Percentiles rank a stretch among this genome's conserved stretches.
Conservation (phyloP, 129 eudicot species). For the Ambrosia trifida region DNA sequence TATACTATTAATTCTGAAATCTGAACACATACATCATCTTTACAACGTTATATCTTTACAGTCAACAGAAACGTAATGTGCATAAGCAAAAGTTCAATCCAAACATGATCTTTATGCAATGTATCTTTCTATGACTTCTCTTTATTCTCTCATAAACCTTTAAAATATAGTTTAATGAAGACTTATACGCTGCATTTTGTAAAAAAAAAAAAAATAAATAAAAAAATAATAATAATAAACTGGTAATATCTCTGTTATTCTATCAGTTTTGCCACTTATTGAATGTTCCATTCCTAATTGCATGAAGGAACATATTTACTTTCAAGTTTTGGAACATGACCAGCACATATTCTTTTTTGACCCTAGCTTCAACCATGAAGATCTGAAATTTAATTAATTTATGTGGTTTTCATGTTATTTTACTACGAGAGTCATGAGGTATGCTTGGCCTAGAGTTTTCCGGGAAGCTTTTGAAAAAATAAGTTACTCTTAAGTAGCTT, state of each 20-base stretch:
- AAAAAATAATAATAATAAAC: too few relatives aligned
- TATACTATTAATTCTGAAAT: not conserved
- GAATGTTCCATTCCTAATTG: not conserved
- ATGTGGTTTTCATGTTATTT: not conserved
- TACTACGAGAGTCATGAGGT: not conserved
- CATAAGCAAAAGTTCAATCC: not conserved
- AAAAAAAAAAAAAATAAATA: too few relatives aligned
- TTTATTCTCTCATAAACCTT: conserved; percentile 8
- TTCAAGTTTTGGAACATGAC: not conserved
- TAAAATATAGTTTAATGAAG: too few relatives aligned
- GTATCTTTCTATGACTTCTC: conserved; percentile 8
- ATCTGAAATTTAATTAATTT: not conserved
- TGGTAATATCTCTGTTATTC: conserved; percentile 14
- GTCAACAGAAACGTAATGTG: not conserved
- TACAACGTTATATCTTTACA: conserved; percentile 6
- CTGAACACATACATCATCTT: not conserved
- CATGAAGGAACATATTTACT: conserved; percentile 6
- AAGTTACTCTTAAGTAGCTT: not conserved
- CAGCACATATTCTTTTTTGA: not conserved
- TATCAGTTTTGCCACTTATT: conserved; percentile 10
- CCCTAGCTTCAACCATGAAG: not conserved
- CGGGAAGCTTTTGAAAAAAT: not conserved
- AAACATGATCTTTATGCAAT: not conserved
- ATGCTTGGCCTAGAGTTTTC: not conserved
- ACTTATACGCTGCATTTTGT: not conserved